Percentiles rank a stretch among this genome's conserved stretches.
These are phyloP conservation scores for Globisporangium solare DNA, from an alignment of 352 stramenopile genomes.

Conservation along the genomic window DNA sequence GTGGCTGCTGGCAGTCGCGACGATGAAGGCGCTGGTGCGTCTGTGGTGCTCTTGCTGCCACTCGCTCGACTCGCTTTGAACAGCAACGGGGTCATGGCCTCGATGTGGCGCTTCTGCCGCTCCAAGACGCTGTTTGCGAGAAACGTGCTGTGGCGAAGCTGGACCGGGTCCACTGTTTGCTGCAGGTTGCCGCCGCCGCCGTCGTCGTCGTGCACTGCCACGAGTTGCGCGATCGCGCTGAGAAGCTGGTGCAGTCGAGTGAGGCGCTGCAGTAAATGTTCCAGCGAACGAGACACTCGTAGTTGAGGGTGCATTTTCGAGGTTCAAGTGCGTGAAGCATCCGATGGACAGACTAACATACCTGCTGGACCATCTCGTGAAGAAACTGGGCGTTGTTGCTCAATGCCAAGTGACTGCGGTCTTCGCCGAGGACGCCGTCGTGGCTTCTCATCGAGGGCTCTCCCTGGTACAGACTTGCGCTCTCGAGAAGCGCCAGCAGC, in stretches of 20 bases:
- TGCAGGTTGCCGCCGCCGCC: neutral
- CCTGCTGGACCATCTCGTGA: conserved; percentile 60
- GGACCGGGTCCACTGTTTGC: conserved; percentile 26
- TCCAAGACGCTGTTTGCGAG: conserved; percentile 36
- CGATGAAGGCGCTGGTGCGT: too few relatives aligned
- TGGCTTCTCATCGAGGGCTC: too few relatives aligned
- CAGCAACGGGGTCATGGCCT: conserved; percentile 20
- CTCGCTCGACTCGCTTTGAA: conserved; percentile 7
- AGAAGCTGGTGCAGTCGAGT: conserved; percentile 58
- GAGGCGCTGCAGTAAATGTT: conserved; percentile 30
- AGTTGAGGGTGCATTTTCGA: too few relatives aligned
- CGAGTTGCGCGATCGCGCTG: conserved; percentile 50
- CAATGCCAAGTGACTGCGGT: conserved; percentile 3
- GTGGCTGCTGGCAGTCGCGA: neutral
- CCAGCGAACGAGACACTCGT: too few relatives aligned
- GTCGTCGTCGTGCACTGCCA: conserved; percentile 16
- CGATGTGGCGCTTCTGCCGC: conserved; percentile 31
- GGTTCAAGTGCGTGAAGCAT: neutral
- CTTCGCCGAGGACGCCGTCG: too few relatives aligned
- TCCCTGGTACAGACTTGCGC: neutral
- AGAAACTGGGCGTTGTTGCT: conserved; percentile 35
- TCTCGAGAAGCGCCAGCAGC: conserved; percentile 16
- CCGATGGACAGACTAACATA: conserved; percentile 10
- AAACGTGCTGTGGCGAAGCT: conserved; percentile 48
- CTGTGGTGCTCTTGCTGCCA: conserved; percentile 1